Percentiles rank a stretch among this genome's conserved stretches.
Conservation (phyloP, 495 filamentous ascomycete genomes). For the Saxophila tyrrhenica region DNA sequence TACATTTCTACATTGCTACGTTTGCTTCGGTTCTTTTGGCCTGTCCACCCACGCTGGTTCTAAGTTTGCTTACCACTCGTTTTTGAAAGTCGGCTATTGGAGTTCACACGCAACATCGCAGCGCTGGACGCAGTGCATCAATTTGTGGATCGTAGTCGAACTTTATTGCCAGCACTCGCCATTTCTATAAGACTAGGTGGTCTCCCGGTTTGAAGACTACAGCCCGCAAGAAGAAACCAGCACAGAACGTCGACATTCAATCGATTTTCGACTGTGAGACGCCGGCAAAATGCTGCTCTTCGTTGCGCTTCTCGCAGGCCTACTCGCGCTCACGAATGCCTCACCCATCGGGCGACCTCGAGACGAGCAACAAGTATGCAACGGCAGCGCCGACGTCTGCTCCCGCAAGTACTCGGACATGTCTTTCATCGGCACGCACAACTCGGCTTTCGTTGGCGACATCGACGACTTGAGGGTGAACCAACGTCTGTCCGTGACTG, state of each 20-base stretch:
- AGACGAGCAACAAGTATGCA: constrained; percentile 33
- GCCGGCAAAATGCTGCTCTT: neutral
- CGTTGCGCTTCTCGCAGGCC: neutral
- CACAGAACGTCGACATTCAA: neutral
- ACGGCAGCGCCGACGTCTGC: constrained; percentile 50
- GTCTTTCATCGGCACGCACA: constrained; percentile 51
- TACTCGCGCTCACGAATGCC: neutral
- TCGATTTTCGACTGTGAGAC: neutral
- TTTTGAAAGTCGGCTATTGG: neutral
- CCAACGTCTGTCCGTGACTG: constrained; percentile 23
- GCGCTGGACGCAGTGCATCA: neutral
- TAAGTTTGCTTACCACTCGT: neutral
- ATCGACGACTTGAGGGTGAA: constrained; percentile 1
- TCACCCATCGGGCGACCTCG: neutral
- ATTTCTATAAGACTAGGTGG: neutral
- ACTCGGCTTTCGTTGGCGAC: constrained; percentile 44
- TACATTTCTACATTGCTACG: too few relatives aligned
- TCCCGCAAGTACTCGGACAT: constrained; percentile 48
- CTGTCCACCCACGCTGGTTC: neutral
- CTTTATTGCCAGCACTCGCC: neutral
- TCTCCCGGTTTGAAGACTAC: too few relatives aligned
- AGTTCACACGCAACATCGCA: too few relatives aligned
- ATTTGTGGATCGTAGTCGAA: neutral
- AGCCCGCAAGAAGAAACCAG: neutral
- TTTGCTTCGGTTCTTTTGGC: too few relatives aligned